Conservation (phyloP, 208 protist genomes). For the Leishmania lainsoni region DNA sequence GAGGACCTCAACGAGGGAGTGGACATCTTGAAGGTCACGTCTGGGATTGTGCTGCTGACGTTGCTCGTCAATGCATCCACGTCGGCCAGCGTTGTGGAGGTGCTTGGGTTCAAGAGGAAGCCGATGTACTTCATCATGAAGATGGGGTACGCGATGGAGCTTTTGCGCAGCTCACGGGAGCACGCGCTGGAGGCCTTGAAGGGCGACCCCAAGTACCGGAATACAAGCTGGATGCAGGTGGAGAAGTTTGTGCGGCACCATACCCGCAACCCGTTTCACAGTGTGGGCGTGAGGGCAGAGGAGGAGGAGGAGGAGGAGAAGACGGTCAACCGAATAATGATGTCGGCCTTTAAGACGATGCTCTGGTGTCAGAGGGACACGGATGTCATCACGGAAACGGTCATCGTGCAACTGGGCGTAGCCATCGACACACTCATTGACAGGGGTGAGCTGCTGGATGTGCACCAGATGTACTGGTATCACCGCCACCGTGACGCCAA, state of each 20-base stretch:
- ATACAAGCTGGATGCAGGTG: slow-evolving; percentile 72
- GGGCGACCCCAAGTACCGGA: slow-evolving; percentile 68
- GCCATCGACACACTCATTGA: slow-evolving; percentile 40
- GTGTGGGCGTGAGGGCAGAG: slow-evolving; percentile 34
- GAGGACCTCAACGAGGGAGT: slow-evolving; percentile 55
- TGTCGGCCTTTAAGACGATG: slow-evolving; percentile 71
- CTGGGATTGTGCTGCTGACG: slow-evolving; percentile 77
- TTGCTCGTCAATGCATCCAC: slow-evolving; percentile 79
- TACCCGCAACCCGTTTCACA: slow-evolving; percentile 52
- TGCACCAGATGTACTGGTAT: slow-evolving; percentile 47
- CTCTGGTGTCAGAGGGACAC: slow-evolving; percentile 79
- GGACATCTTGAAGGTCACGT: slow-evolving; percentile 68
- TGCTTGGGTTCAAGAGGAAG: slow-evolving; percentile 68
- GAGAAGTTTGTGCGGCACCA: slow-evolving; percentile 54
- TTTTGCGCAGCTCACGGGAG: slow-evolving; percentile 40
- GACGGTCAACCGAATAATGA: slow-evolving; percentile 68
- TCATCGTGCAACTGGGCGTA: slow-evolving; percentile 43
- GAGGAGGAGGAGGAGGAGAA: slow-evolving; percentile 51
- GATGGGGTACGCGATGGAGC: slow-evolving; percentile 69
- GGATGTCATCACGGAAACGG: slow-evolving; percentile 70
- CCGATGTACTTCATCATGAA: slow-evolving; percentile 52
- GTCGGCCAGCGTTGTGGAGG: slow-evolving; percentile 44
- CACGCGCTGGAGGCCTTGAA: slow-evolving; percentile 55
- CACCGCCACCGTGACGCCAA: slow-evolving; percentile 19
- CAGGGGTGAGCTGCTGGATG: slow-evolving; percentile 46